Evolutionary conservation across 345 rosid genomes (phyloP), one percentile per base, ranked within the genome.

Genomic region (Garcia nutans): DNA sequence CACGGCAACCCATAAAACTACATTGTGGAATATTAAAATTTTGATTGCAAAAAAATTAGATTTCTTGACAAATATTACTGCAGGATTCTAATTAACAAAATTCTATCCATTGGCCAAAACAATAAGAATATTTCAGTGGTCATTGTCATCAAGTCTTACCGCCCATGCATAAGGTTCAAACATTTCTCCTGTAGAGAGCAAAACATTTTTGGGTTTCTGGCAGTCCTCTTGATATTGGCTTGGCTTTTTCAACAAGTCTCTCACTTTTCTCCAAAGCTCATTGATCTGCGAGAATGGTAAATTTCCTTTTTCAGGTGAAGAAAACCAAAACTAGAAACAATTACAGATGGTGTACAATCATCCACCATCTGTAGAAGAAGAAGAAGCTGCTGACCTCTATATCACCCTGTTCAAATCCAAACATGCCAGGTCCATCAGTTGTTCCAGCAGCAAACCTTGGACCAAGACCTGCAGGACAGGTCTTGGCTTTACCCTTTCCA

Each of bases 361-460:
- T 22, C 61, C 61, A 57, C 61, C 61, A n/a, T 57, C 61, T 64
- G 1, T 24, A 9, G 17, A 31, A 37, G 61, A 37, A 28, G 31
- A 20, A 20, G 17, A 15, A 44, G 58, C 26, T 41, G 19, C 76
- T 42, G 15, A 89, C 93, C 88, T 87, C 77, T 20, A 85, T 81
- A 52, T 88, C 91, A 8, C 90, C 91, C 63, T 89, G 89, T 74
- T 87, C 85, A 73, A 89, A 89, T 58, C 90, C 90, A 19, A 87
- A 88, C 2, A 72, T 77, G 23, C 90, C 89, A 11, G 89, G 90
- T 26, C 90, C 93, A 73, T 89, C 89, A 8, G 91, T 88, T 10
- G 93, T 88, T 69, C 89, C 91, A 19, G 90, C 89, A 0, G 93
- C 91, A 73, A 89, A 89, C 49, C 93, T 90, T 6, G 89, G 85